Conservation (phyloP, 352 stramenopile species). For the Phytophthora meadii region DNA sequence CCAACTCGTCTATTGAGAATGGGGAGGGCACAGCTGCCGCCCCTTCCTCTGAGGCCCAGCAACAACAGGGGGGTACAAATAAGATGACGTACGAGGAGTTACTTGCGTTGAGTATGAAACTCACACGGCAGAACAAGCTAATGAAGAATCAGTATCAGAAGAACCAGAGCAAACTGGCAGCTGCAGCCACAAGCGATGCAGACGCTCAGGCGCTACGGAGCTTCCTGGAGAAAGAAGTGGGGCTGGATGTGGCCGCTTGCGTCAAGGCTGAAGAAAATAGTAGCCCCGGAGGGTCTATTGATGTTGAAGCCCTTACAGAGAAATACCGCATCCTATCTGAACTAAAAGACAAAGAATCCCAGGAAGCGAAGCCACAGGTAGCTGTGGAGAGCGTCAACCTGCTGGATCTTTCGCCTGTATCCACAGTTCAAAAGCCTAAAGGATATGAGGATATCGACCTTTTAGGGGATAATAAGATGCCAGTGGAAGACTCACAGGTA, state of each 20-base stretch:
- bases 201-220: conserved; percentile 53
- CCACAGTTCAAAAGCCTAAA: conserved; percentile 15
- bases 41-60: background rate
- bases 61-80: conserved; percentile 17
- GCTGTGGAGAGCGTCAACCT: conserved; percentile 48
- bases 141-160: conserved; percentile 89
- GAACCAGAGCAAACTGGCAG: conserved; percentile 58
- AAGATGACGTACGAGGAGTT: conserved; percentile 85
- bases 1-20: conserved; percentile 28
- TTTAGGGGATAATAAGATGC: conserved; percentile 23
- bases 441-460: conserved; percentile 72
- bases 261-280: conserved; percentile 25
- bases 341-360: conserved; percentile 35
- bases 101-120: conserved; percentile 86
- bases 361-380: conserved; percentile 14
- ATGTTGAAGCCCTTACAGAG: conserved; percentile 51
- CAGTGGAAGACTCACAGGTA: conserved; percentile 38
- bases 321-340: conserved; percentile 56
- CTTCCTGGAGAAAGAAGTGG: conserved; percentile 75
- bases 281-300: conserved; percentile 39
- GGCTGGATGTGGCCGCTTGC: conserved; percentile 71
- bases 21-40: conserved; percentile 8
- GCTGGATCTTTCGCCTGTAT: conserved; percentile 50
- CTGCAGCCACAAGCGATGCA: conserved; percentile 47
- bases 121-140: conserved; percentile 89